phyloP scores from a whole-genome alignment of 768 basidiomycete genomes.

The Boletus reticuloceps region DNA sequence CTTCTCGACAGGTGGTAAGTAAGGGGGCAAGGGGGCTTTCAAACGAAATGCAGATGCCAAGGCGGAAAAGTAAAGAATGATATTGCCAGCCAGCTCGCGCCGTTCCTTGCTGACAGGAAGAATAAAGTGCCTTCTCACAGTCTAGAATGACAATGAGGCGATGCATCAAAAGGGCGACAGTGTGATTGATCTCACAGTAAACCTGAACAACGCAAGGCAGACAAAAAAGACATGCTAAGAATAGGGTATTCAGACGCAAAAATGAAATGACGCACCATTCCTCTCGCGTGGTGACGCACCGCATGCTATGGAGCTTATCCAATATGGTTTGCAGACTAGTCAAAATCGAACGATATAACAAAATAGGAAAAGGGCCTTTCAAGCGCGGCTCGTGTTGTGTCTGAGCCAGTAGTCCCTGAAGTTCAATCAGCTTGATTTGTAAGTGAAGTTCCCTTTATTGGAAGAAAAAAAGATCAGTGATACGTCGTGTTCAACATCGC shows the following conservation, averaged over 20 bases:
- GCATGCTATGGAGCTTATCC: slow-evolving; percentile 91
- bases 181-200: slow-evolving; percentile 51
- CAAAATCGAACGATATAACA: slow-evolving; percentile 79
- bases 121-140: slow-evolving; percentile 83
- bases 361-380: slow-evolving; percentile 92
- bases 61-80: slow-evolving; percentile 84
- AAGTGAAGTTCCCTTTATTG: slow-evolving; percentile 84
- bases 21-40: slow-evolving; percentile 94
- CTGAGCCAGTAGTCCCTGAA: slow-evolving; percentile 83
- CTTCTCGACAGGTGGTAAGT: slow-evolving; percentile 89
- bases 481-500: background rate
- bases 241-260: background rate
- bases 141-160: slow-evolving; percentile 39
- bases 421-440: slow-evolving; percentile 84
- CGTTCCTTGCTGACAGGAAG: slow-evolving; percentile 86
- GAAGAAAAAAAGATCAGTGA: slow-evolving; percentile 6
- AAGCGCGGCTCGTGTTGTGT: slow-evolving; percentile 91
- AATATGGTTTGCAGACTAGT: slow-evolving; percentile 82
- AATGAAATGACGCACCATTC: slow-evolving; percentile 65
- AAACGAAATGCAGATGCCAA: slow-evolving; percentile 77
- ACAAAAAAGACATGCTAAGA: slow-evolving; percentile 1
- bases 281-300: slow-evolving; percentile 93
- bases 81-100: slow-evolving; percentile 93
- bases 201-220: slow-evolving; percentile 42
- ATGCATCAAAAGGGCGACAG: background rate